Conservation (phyloP, 202 grass and related monocot genomes). For the Thinopyrum obtusiflorum region DNA sequence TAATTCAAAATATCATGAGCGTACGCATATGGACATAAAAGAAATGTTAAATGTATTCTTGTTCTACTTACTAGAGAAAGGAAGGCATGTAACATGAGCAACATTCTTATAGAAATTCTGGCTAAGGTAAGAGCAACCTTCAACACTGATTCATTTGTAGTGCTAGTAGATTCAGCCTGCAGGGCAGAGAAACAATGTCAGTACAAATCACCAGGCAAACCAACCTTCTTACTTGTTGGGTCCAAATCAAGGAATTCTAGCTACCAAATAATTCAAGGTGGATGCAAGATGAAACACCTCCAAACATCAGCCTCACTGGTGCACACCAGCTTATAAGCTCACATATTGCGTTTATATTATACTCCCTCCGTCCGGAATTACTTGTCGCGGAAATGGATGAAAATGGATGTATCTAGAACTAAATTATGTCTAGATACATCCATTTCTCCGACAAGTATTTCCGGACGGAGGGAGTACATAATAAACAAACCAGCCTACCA, state of each 20-base stretch:
- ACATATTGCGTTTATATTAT: not conserved
- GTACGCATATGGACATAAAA: not conserved
- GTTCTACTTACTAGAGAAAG: not conserved
- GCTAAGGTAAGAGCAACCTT: not conserved
- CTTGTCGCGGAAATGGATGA: no score
- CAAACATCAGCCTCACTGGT: not conserved
- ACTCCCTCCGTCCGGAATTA: no score
- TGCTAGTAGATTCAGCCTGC: constrained; percentile 42
- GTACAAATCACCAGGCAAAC: not conserved
- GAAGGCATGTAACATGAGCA: not conserved
- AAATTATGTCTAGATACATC: no score
- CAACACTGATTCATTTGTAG: no score
- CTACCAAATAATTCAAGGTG: not conserved
- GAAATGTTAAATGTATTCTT: not conserved
- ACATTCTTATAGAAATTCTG: not conserved
- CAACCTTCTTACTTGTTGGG: not conserved
- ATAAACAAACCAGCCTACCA: not conserved
- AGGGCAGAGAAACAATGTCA: not conserved
- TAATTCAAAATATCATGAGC: constrained; percentile 14
- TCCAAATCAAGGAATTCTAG: not conserved
- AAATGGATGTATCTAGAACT: no score
- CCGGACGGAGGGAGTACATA: no score
- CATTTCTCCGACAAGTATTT: no score
- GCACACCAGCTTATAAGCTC: not conserved
- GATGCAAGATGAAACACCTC: not conserved